Base-by-base conservation (phyloP, 768 basidiomycete genomes). In the Lactifluus volemus region DNA sequence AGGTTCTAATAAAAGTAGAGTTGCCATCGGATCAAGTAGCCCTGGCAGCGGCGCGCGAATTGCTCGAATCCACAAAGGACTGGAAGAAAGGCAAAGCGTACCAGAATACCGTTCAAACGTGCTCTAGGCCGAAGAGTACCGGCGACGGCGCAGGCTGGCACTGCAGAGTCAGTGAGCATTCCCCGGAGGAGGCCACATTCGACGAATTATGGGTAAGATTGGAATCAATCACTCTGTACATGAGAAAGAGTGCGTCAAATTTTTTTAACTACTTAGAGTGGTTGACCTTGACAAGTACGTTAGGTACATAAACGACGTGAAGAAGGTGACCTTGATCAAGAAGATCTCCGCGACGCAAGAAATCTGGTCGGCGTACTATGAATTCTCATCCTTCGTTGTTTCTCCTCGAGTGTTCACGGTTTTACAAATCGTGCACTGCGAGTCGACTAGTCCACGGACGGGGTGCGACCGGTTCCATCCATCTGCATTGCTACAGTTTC, bases 331-430 rank as follows among this genome's bases (percentile, higher is more conserved):
- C 4, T 75, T 79, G 65, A 74, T 91, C 64, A 83, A 84, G 70
- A 77, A 78, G 29, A 69, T 90, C 47, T 88, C 87, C 0, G 75
- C 81, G 11, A 84, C 79, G 2, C 81, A 85, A 53, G 74, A 77
- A 2, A 82, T 90, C 63, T 90, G 87, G 88, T 79, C 85, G 0
- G 63, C 87, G 61, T 81, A 83, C 70, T 92, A 92, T 72, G 85
- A 79, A 3, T 88, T 90, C 72, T 75, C 81, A 0, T 81, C 85
- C 6, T 83, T 88, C 3, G 59, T 55, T 25, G 72, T 90, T 19
- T 84, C 87, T 3, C 83, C 88, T 10, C 83, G 89, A 14, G 79
- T 87, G 21, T 92, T 90, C 71, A 89, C 88, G 2, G 85, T 84
- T 39, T 71, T 89, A 42, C 87, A 89, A 68, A 79, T 85, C n/a